Conservation (phyloP, 2,329 filamentous ascomycete species). For the Cytospora piceicola region DNA sequence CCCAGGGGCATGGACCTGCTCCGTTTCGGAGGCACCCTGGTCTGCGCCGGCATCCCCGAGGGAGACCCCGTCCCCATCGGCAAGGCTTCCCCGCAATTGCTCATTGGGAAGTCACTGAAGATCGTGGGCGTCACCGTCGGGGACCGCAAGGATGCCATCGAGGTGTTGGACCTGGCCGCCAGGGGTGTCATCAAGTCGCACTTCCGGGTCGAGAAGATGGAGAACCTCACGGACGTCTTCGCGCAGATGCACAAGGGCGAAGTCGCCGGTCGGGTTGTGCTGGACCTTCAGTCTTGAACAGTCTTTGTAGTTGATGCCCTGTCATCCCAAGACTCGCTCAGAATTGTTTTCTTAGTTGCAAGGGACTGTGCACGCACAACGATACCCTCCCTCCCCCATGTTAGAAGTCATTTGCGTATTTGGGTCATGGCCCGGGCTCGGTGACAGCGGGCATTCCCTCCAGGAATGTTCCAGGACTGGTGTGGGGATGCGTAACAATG, state of each 20-base stretch:
- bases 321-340: neutral
- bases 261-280: constrained; percentile 32
- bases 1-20: constrained; percentile 51
- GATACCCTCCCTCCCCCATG: no score
- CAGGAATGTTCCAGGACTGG: no score
- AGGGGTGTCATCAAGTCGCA: constrained; percentile 34
- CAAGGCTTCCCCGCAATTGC: constrained; percentile 45
- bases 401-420: no score
- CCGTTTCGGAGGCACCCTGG: constrained; percentile 53
- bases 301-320: neutral
- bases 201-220: constrained; percentile 32
- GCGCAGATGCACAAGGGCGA: constrained; percentile 33
- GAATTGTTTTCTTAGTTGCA: neutral
- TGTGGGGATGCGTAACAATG: no score
- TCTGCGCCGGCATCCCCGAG: constrained; percentile 57
- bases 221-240: constrained; percentile 33
- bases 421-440: no score
- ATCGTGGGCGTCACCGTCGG: constrained; percentile 56
- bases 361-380: no score
- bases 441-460: no score
- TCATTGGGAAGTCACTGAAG: constrained; percentile 48
- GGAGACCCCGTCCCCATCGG: constrained; percentile 49
- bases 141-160: constrained; percentile 50
- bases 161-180: constrained; percentile 32
- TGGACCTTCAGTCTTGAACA: constrained; percentile 29